Percentiles rank a stretch among this genome's conserved stretches.
Evolutionary conservation across 2,329 filamentous ascomycete species (phyloP).

Genomic region (Dothideomycetes sp.): DNA sequence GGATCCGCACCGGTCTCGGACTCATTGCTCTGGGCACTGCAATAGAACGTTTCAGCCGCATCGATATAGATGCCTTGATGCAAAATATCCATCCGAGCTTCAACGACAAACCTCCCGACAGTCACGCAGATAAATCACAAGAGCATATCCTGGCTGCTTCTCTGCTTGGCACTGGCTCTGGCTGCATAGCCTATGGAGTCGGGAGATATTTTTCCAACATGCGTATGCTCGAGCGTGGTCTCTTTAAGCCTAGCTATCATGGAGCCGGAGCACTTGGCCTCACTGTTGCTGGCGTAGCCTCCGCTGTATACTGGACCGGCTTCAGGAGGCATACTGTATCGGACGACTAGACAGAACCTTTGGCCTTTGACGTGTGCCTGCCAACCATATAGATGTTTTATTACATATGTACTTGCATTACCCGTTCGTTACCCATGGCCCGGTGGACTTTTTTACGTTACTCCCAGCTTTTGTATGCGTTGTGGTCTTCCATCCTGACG

Average conservation of each 20-base stretch:
- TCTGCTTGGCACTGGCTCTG: conserved; percentile 34
- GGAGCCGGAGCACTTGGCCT: conserved; percentile 18
- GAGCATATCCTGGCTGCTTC: conserved; percentile 16
- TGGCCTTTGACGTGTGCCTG: no score
- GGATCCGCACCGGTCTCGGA: conserved; percentile 40
- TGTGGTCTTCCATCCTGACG: conserved; percentile 29
- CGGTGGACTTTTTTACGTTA: no score
- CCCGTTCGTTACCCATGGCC: no score
- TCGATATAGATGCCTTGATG: conserved; percentile 14
- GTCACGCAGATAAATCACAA: neutral
- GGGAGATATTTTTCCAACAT: conserved; percentile 36
- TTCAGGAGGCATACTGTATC: neutral
- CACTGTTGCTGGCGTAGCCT: conserved; percentile 18
- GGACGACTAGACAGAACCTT: neutral
- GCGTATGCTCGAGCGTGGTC: conserved; percentile 29
- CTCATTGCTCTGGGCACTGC: conserved; percentile 43
- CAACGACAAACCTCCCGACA: conserved; percentile 7
- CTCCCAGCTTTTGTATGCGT: conserved; percentile 30
- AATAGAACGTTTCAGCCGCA: conserved; percentile 34
- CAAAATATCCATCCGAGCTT: conserved; percentile 16
- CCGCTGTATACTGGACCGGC: conserved; percentile 13
- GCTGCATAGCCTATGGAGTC: conserved; percentile 37
- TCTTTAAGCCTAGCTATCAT: conserved; percentile 26
- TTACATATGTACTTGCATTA: no score
- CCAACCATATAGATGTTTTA: no score